Base-by-base conservation (phyloP, 352 stramenopile species). In the Globisporangium recalcitrans region DNA sequence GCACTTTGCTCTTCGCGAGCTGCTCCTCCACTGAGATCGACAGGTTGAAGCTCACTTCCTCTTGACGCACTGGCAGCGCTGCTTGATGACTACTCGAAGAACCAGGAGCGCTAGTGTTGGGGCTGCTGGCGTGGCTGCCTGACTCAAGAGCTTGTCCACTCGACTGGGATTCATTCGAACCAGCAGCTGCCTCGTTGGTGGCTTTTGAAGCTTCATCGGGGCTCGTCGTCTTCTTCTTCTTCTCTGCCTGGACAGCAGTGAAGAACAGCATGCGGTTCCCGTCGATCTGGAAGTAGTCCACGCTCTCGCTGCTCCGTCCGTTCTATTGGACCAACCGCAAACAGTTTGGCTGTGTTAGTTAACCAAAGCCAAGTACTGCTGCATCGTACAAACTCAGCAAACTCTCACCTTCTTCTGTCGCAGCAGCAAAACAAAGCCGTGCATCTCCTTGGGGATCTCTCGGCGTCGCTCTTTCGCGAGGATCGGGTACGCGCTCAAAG, bases 31-130 rank as follows among this genome's bases (percentile, higher is more conserved):
- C 67, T 16, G 74, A 88, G 58, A 93, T 88, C 13, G 67, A 78
- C 21, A 93, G 63, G 34, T 87, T 88, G 68, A 93, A 93, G 58
- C 72, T 88, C 52, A 93, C 68, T 24, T 90, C 79, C 58, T 79
- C 74, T 22, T 76, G 70, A 2, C 65, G 49, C 2, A 90, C 81
- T 14, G 78, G 78, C 29, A 88, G 69, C 7, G 67, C 63, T n/a
- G 66, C 55, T 27, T 72, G 68, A 34, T 58, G 32, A 19, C 5
- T 54, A 31, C 24, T 52, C 14, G 16, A 38, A 0, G 14, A 9
- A 27, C 47, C 19, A 38, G 32, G 10, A 13, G 22, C 26, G 26
- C 31, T 34, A 6, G 13, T 7, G n/a, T 16, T 42, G 13, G 36
- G n/a, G n/a, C 36, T 42, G 36, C 14, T 19, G 13, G 13, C 7